These are phyloP conservation scores for Dactylellina leptospora DNA, from an alignment of 2,329 filamentous ascomycete genomes.

Conservation along the genomic window DNA sequence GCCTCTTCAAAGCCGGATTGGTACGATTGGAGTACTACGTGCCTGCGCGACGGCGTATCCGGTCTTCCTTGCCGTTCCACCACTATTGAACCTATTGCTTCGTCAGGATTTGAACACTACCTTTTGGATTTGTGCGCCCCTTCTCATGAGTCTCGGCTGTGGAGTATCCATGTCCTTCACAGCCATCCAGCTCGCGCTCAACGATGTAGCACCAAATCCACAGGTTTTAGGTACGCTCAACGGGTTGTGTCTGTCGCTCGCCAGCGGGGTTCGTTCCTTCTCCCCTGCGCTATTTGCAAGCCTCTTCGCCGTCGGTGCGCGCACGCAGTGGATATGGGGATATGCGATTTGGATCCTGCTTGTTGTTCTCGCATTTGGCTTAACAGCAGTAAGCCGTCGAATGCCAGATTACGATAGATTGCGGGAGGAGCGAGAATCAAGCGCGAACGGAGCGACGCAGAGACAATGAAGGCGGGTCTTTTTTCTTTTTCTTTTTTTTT, in stretches of 20 bases:
- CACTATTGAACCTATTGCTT: conserved; percentile 69
- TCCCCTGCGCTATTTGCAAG: conserved; percentile 73
- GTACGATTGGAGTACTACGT: conserved; percentile 73
- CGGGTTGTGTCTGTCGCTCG: conserved; percentile 71
- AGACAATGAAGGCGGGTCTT: no score
- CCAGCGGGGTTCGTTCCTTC: conserved; percentile 71
- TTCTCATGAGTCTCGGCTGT: conserved; percentile 66
- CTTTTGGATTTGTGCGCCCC: conserved; percentile 69
- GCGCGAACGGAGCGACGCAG: no score
- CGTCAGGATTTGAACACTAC: conserved; percentile 60
- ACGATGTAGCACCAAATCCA: conserved; percentile 74
- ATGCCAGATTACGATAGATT: conserved; percentile 41
- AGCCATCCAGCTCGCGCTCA: conserved; percentile 75
- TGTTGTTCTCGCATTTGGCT: conserved; percentile 18
- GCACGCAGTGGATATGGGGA: conserved; percentile 67
- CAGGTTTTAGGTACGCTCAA: conserved; percentile 76
- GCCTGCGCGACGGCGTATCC: conserved; percentile 70
- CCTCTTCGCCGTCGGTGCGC: conserved; percentile 73
- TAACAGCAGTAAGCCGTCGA: conserved; percentile 23
- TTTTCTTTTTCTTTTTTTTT: no score
- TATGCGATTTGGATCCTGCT: conserved; percentile 33
- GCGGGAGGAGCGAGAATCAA: conserved; percentile 14
- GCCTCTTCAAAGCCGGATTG: conserved; percentile 70
- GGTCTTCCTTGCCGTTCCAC: conserved; percentile 68
- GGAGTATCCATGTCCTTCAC: conserved; percentile 76